Evolutionary conservation across 495 filamentous ascomycete species (phyloP).

Genomic region (Penicillium maclennaniae): DNA sequence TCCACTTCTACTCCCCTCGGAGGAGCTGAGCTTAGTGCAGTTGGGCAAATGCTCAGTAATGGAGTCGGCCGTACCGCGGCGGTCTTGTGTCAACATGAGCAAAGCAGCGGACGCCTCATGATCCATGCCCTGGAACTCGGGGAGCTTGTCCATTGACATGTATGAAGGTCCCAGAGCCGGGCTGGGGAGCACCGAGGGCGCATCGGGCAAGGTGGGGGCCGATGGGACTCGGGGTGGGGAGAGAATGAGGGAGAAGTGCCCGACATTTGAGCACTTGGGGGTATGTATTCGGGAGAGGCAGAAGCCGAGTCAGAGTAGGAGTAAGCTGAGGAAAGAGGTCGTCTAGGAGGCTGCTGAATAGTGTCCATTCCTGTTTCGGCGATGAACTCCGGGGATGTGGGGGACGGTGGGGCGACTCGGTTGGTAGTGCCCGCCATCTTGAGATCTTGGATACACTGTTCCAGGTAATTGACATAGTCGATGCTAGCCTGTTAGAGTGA

Average conservation of each 20-base stretch:
- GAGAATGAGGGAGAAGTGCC: constrained; percentile 40
- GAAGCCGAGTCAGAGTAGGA: constrained; percentile 33
- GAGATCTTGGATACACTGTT: constrained; percentile 79
- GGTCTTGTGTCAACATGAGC: constrained; percentile 73
- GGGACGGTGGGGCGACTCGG: constrained; percentile 25
- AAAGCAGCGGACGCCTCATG: constrained; percentile 79
- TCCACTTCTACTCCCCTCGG: constrained; percentile 1
- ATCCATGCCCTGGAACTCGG: constrained; percentile 47
- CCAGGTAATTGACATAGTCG: constrained; percentile 92
- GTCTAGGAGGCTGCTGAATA: constrained; percentile 9
- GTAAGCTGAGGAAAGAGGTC: constrained; percentile 18
- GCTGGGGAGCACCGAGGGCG: constrained; percentile 38
- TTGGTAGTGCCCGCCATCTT: constrained; percentile 53
- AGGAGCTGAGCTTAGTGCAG: constrained; percentile 9
- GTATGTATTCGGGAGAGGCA: constrained; percentile 34
- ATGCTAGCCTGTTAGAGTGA: constrained; percentile 69
- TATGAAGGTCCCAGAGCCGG: constrained; percentile 37
- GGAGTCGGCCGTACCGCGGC: constrained; percentile 44
- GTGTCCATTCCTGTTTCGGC: constrained; percentile 16
- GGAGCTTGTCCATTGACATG: constrained; percentile 22
- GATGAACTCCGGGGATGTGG: constrained; percentile 37
- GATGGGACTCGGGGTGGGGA: constrained; percentile 31
- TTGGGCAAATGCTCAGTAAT: constrained; percentile 23
- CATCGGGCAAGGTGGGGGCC: constrained; percentile 23
- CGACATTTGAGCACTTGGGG: constrained; percentile 19